Base-by-base conservation (phyloP, 768 basidiomycete species). In the Leccinum subtestaceum region DNA sequence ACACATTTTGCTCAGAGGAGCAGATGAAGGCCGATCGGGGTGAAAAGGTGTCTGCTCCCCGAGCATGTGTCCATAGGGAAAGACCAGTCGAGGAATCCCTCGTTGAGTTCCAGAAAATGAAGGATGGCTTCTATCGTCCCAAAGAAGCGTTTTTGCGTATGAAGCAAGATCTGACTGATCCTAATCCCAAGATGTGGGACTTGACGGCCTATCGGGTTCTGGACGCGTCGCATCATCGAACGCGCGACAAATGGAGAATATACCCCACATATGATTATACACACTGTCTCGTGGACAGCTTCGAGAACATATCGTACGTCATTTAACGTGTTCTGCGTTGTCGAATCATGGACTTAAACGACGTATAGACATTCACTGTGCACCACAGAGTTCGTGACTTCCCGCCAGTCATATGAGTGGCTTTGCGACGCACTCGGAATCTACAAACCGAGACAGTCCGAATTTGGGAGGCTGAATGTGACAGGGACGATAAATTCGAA, bases 171-270 rank as follows among this genome's bases (percentile, higher is more conserved):
- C 76, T 98, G 27, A 80, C 84, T 49, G 91, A 93, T 60, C 89
- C 90, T 12, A 99, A 98, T 73, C 96, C 96, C 11, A 94, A 95
- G 75, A 98, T 99, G 97, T 99, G 97, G 97, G 97, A 99, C 76
- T 75, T 97, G 56, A 91, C 97, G 36, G 96, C 96, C 7, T 99
- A 98, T 72, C 88, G 97, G 27, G 93, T 98, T 15, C 81, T 98
- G 55, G 84, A 90, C 53, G 84, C 93, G 2, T 86, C 91, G 31
- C 97, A 99, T 74, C 96, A 98, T 68, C 85, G 97, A 23, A 98
- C 97, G 1, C 85, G 86, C 10, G 86, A 88, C 72, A 91, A 89
- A 68, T 99, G 97, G 97, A 91, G 84, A 69, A 93, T 99, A 60
- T 99, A 99, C 73, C 96, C 96, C 2, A 98, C 95, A 0, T 99